These are phyloP conservation scores for Leccinum incarnatum DNA, from an alignment of 768 basidiomycete genomes.

Conservation along the genomic window DNA sequence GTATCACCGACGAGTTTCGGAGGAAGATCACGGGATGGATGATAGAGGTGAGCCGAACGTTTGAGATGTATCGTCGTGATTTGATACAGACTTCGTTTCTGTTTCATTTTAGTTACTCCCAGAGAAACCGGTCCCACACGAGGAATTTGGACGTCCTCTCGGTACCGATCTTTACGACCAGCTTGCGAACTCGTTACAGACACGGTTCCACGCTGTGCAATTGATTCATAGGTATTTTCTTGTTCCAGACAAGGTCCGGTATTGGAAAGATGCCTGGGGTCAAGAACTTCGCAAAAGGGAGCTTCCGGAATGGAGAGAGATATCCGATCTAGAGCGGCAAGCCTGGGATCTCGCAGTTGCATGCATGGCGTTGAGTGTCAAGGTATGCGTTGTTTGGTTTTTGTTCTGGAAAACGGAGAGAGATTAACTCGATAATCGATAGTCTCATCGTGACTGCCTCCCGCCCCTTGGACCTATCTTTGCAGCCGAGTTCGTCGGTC, in stretches of 20 bases:
- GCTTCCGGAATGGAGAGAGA: not conserved
- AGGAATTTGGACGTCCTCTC: not conserved
- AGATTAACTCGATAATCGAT: not conserved
- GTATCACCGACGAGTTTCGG: slow-evolving; percentile 37
- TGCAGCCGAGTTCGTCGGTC: slow-evolving; percentile 45
- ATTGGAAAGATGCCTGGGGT: slow-evolving; percentile 10
- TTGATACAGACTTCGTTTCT: not conserved
- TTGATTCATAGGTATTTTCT: slow-evolving; percentile 58
- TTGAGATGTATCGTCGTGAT: not conserved
- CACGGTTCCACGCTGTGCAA: slow-evolving; percentile 63
- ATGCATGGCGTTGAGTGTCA: slow-evolving; percentile 59
- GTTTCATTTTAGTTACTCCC: slow-evolving; percentile 8
- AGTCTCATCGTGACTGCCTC: slow-evolving; percentile 67
- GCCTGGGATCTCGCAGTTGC: slow-evolving; percentile 59
- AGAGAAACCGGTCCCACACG: not conserved
- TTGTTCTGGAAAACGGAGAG: not conserved
- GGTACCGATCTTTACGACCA: slow-evolving; percentile 46
- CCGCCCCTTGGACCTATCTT: slow-evolving; percentile 52
- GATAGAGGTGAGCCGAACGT: slow-evolving; percentile 35
- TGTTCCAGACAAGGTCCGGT: slow-evolving; percentile 25
- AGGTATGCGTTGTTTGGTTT: slow-evolving; percentile 37
- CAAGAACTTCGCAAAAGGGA: not conserved
- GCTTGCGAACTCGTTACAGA: slow-evolving; percentile 50
- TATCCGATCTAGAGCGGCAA: slow-evolving; percentile 27
- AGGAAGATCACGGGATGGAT: slow-evolving; percentile 43